A percentile compares a stretch with the other conserved stretches of the same genome.
These are phyloP conservation scores for Alternaria metachromatica DNA, from an alignment of 2,329 filamentous ascomycete species.

Conservation along the genomic window DNA sequence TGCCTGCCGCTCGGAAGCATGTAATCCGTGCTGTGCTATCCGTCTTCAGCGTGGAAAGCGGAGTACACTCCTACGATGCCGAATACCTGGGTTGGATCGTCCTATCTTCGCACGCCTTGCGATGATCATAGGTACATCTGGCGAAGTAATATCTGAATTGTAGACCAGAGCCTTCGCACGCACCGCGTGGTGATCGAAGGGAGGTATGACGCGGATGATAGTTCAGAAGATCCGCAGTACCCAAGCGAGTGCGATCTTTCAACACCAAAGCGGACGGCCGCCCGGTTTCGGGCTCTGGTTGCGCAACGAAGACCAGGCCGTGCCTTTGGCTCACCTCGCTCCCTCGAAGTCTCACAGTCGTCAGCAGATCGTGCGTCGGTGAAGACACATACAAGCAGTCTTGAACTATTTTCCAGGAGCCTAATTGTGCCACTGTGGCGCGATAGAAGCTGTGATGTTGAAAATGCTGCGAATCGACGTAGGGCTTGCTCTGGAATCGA, in stretches of 20 bases:
- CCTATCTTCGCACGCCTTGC: background rate
- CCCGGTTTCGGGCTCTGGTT: background rate
- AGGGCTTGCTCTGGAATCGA: background rate
- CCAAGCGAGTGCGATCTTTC: background rate
- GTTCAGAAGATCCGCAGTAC: background rate
- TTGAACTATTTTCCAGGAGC: background rate
- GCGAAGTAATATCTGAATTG: background rate
- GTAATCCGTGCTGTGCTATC: background rate
- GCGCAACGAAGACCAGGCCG: background rate
- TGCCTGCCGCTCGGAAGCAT: background rate
- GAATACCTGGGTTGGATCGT: background rate
- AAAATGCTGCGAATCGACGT: background rate
- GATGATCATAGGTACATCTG: background rate
- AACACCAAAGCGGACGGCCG: background rate
- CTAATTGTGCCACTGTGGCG: background rate
- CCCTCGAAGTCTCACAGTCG: background rate
- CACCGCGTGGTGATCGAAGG: background rate
- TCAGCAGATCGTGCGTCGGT: background rate
- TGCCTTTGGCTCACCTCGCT: background rate
- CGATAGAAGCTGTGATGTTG: background rate
- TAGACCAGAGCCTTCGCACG: background rate
- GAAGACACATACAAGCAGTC: background rate
- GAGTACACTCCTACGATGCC: background rate
- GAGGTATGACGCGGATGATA: background rate
- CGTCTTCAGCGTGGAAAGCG: background rate